Base-by-base conservation (phyloP, 2,329 filamentous ascomycete species). In the Tolypocladium endophyticum region DNA sequence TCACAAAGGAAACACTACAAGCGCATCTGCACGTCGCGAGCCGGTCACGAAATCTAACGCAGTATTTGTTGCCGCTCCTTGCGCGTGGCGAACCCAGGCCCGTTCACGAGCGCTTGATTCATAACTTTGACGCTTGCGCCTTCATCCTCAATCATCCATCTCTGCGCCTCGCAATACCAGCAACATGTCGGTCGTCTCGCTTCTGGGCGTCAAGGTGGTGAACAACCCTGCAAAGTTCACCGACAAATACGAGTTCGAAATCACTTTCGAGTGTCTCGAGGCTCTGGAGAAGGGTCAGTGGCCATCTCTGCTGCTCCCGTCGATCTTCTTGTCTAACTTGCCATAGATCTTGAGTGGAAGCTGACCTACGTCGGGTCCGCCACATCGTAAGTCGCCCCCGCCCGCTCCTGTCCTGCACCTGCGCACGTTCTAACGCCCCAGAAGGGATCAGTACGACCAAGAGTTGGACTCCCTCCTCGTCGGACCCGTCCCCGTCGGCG, bases 301-400 rank as follows among this genome's bases (percentile, higher is more conserved):
- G 35, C 36, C 23, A 43, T 45, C 60, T 23, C 18, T 25, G 41
- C 38, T 7, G 50, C 4, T 52, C 36, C 57, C 55, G 43, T 58
- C 53, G 41, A 8, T 43, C 55, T 56, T 59, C 54, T 59, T 35
- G 45, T 57, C 66, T 71, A 63, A 68, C 60, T 38, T 53, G 25
- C 57, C 53, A 39, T 69, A 96, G 94, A 99, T 77, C 87, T 99
- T 63, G 94, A 99, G 78, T 99, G 94, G 94, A 99, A 99, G 78
- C 82, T 99, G 69, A 99, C 92, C 74, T 99, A 99, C 69, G 94
- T 99, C 72, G 95, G 94, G 70, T 99, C 94, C 67, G 94, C 95
- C 64, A 97, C 93, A 60, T 96, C 91, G 89, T 96, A 81, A 80
- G 89, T 82, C 66, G 59, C 54, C 58, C 60, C 55, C 54, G 58